A percentile compares a stretch with the other conserved stretches of the same genome.
These are phyloP conservation scores for Rhodotorula kratochvilovae DNA, from an alignment of 768 basidiomycete genomes.

Conservation along the genomic window DNA sequence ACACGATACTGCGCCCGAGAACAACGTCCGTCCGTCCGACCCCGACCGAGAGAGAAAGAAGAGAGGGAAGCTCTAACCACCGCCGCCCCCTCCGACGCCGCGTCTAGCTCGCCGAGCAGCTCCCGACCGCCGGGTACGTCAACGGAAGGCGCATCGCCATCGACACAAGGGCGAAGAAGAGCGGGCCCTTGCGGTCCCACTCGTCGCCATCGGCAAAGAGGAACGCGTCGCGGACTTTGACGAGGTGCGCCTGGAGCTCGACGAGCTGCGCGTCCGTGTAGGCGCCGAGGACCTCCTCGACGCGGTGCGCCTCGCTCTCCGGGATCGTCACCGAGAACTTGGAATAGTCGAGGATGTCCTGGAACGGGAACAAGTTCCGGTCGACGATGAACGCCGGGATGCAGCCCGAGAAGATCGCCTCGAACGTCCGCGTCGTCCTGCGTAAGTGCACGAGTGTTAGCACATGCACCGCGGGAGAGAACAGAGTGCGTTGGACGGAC, in stretches of 20 bases:
- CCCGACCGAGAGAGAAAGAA: not conserved
- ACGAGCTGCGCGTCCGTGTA: slow-evolving; percentile 45
- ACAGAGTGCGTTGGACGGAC: slow-evolving; percentile 10
- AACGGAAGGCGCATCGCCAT: slow-evolving; percentile 48
- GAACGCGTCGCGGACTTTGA: slow-evolving; percentile 49
- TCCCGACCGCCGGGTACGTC: slow-evolving; percentile 38
- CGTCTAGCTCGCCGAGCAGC: slow-evolving; percentile 5
- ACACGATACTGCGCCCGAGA: not conserved
- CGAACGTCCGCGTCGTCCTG: slow-evolving; percentile 50
- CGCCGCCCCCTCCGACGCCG: not conserved
- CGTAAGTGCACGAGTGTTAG: slow-evolving; percentile 31
- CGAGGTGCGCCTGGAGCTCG: slow-evolving; percentile 49
- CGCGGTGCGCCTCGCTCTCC: slow-evolving; percentile 48
- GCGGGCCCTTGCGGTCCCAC: slow-evolving; percentile 47
- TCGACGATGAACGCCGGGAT: slow-evolving; percentile 51
- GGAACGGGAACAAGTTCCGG: slow-evolving; percentile 49
- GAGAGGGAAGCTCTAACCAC: not conserved
- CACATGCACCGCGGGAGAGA: not conserved
- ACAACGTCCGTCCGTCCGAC: not conserved
- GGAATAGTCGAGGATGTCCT: slow-evolving; percentile 50
- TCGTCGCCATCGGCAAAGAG: slow-evolving; percentile 45
- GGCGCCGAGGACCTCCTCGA: slow-evolving; percentile 48
- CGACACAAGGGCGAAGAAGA: slow-evolving; percentile 49
- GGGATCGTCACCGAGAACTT: slow-evolving; percentile 49
- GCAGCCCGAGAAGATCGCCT: slow-evolving; percentile 51